Conservation (phyloP, 345 rosid species). For the Lenwebbia sp. region DNA sequence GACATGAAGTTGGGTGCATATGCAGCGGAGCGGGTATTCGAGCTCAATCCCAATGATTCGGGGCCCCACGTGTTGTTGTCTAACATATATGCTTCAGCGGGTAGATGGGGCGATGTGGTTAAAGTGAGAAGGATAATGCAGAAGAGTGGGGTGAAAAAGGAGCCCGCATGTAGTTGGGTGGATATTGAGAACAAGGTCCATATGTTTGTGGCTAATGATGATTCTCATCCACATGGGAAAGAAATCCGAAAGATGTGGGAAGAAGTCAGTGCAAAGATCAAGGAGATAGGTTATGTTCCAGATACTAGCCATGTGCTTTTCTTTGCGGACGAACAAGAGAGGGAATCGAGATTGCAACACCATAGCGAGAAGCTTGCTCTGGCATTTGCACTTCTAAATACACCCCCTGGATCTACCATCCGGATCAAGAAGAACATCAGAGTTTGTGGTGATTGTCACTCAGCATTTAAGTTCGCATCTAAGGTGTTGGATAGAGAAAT, state of each 20-base stretch:
- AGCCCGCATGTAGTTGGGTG: constrained; percentile 64
- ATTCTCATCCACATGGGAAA: constrained; percentile 38
- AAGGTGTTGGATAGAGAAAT: constrained; percentile 38
- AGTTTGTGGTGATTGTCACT: constrained; percentile 63
- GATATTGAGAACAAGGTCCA: constrained; percentile 44
- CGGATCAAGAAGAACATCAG: constrained; percentile 58
- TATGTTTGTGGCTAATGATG: constrained; percentile 56
- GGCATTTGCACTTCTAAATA: constrained; percentile 57
- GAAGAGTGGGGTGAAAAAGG: constrained; percentile 40
- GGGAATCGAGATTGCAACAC: constrained; percentile 43
- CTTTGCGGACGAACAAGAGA: constrained; percentile 48
- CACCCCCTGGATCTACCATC: constrained; percentile 47
- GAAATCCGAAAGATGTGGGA: constrained; percentile 44
- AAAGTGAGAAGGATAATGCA: constrained; percentile 51
- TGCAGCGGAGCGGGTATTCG: constrained; percentile 43
- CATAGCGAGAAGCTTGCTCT: constrained; percentile 74
- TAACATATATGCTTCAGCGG: constrained; percentile 52
- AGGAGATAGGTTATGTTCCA: constrained; percentile 48
- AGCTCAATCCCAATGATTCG: constrained; percentile 45
- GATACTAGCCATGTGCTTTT: constrained; percentile 46
- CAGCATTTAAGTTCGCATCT: constrained; percentile 53
- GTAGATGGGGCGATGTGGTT: constrained; percentile 50
- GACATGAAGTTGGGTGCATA: constrained; percentile 43
- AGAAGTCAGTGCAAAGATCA: constrained; percentile 35
- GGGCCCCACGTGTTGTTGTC: constrained; percentile 47